Conservation (phyloP, 164 flowering plant genomes). For the Pachysandra terminalis region DNA sequence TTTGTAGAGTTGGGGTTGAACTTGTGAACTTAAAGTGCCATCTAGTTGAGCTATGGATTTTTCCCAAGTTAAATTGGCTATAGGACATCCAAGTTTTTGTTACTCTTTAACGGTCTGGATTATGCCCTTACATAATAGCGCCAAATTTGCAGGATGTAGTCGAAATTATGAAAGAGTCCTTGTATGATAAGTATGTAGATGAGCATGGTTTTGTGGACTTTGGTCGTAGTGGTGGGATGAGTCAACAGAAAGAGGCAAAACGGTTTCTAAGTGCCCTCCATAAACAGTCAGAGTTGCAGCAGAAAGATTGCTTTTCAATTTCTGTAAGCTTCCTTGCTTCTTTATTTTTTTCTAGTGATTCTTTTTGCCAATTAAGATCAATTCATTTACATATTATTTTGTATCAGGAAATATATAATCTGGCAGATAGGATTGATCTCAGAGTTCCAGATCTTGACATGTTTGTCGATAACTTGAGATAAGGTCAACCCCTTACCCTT, state of each 20-base stretch:
- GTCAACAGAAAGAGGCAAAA: constrained; percentile 94
- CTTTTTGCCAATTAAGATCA: background rate
- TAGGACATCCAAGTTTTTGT: background rate
- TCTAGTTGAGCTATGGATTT: background rate
- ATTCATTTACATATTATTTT: background rate
- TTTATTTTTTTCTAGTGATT: background rate
- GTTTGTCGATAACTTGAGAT: constrained; percentile 71
- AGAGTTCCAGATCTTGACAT: constrained; percentile 93
- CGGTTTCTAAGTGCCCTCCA: constrained; percentile 82
- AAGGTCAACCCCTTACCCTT: background rate
- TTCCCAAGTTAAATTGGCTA: background rate
- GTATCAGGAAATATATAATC: constrained; percentile 85
- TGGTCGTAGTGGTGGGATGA: constrained; percentile 99
- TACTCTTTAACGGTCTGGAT: background rate
- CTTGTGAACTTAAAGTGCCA: background rate
- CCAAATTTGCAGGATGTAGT: constrained; percentile 79
- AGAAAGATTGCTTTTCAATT: constrained; percentile 87
- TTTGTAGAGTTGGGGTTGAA: background rate
- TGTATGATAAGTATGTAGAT: constrained; percentile 91
- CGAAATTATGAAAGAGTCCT: constrained; percentile 95
- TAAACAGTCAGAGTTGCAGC: constrained; percentile 82
- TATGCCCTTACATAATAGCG: background rate
- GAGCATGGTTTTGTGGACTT: constrained; percentile 95
- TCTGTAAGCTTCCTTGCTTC: constrained; percentile 49
- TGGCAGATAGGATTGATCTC: constrained; percentile 85